phyloP scores from a whole-genome alignment of 2,329 filamentous ascomycete genomes.

The Penicillium nordicum region DNA sequence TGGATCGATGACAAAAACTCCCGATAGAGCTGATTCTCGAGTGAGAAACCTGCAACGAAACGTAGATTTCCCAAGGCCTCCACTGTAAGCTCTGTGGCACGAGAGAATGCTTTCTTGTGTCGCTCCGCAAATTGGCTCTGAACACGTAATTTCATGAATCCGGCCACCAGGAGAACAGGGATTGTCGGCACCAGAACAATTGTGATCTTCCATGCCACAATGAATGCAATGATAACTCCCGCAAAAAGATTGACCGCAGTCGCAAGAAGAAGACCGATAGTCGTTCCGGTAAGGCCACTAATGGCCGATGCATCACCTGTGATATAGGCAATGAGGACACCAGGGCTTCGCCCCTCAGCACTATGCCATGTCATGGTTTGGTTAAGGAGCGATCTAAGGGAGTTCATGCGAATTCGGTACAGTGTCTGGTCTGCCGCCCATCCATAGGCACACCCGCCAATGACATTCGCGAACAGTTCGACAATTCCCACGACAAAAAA shows the following conservation, averaged over 20 bases:
- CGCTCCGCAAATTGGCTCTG: constrained; percentile 57
- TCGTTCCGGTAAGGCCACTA: constrained; percentile 65
- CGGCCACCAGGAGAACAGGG: constrained; percentile 64
- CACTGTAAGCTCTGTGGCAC: constrained; percentile 49
- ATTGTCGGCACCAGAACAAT: constrained; percentile 67
- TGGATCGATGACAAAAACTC: no score
- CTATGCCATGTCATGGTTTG: no score
- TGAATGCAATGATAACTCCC: constrained; percentile 64
- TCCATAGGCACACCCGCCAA: no score
- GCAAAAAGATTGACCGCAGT: constrained; percentile 66
- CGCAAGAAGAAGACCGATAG: constrained; percentile 65
- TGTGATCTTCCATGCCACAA: constrained; percentile 69
- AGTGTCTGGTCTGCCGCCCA: no score
- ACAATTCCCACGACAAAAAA: no score
- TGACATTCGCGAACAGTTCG: no score
- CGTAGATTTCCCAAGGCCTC: constrained; percentile 53
- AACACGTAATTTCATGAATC: constrained; percentile 62
- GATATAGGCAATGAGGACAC: constrained; percentile 39
- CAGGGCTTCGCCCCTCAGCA: no score
- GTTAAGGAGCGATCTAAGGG: no score
- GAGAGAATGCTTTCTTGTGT: constrained; percentile 50
- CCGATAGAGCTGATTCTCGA: constrained; percentile 34
- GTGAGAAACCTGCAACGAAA: constrained; percentile 49
- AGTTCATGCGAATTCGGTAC: no score
- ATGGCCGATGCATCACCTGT: constrained; percentile 66